Conservation (phyloP, 768 basidiomycete species). For the Leccinum sublutescens region DNA sequence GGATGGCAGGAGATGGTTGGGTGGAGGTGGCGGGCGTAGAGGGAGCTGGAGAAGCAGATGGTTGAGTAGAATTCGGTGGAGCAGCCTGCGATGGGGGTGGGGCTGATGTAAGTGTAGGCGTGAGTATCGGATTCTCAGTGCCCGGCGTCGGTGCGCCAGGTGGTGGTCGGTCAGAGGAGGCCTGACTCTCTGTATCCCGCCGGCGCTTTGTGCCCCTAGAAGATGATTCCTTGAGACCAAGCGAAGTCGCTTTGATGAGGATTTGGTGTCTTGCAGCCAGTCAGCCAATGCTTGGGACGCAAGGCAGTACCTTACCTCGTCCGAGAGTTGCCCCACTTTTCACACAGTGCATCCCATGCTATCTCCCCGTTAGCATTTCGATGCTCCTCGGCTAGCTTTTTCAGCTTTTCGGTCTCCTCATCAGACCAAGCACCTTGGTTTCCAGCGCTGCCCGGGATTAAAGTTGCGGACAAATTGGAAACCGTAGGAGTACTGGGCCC, state of each 20-base stretch:
- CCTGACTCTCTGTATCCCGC: slow-evolving; percentile 42
- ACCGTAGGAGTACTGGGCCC: slow-evolving; percentile 28
- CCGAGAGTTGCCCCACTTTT: slow-evolving; percentile 70
- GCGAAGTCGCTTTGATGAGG: slow-evolving; percentile 73
- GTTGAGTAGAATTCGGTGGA: slow-evolving; percentile 25
- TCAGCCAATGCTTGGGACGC: slow-evolving; percentile 4
- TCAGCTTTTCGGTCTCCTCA: slow-evolving; percentile 69
- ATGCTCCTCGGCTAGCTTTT: slow-evolving; percentile 67
- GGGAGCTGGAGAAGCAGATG: slow-evolving; percentile 23
- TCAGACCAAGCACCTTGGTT: slow-evolving; percentile 79
- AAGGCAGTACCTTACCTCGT: slow-evolving; percentile 51
- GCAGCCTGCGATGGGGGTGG: slow-evolving; percentile 30
- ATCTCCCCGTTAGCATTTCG: slow-evolving; percentile 47
- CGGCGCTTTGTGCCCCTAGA: slow-evolving; percentile 61
- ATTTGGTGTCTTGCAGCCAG: slow-evolving; percentile 65
- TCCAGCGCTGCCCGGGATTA: slow-evolving; percentile 34
- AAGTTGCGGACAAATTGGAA: slow-evolving; percentile 19
- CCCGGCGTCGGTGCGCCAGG: slow-evolving; percentile 21
- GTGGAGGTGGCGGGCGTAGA: slow-evolving; percentile 33
- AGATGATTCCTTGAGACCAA: slow-evolving; percentile 77
- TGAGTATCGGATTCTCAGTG: slow-evolving; percentile 16
- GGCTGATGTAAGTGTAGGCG: slow-evolving; percentile 26
- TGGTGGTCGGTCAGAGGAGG: slow-evolving; percentile 24
- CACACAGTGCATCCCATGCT: slow-evolving; percentile 78
- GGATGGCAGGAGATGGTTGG: slow-evolving; percentile 36